Evolutionary conservation across 257 asterid genomes (phyloP).

Genomic region (Linaria vulgaris): DNA sequence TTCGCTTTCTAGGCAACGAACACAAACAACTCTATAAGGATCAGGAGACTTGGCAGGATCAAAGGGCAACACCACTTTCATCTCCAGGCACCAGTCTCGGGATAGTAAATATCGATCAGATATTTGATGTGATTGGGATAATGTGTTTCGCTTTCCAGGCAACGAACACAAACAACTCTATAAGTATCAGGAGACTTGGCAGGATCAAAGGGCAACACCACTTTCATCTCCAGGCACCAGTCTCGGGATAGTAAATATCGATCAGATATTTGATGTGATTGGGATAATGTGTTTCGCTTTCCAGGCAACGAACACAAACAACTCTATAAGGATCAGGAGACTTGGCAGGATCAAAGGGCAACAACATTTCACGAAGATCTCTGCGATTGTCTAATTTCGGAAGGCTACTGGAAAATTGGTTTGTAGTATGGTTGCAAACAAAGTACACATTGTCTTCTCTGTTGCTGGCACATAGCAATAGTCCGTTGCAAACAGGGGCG

Average conservation of each 20-base stretch:
- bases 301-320: constrained; percentile 1
- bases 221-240: constrained; percentile 26
- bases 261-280: neutral
- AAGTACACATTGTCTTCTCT: neutral
- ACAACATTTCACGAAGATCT: neutral
- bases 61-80: constrained; percentile 27
- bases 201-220: constrained; percentile 38
- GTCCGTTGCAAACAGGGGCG: too few species aligned
- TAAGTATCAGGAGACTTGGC: constrained; percentile 24
- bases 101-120: constrained; percentile 28
- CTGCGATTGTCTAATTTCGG: neutral
- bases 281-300: too few species aligned
- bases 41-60: constrained; percentile 32
- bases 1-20: neutral
- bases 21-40: constrained; percentile 28
- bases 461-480: constrained; percentile 7
- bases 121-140: neutral
- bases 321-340: constrained; percentile 30
- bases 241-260: constrained; percentile 28
- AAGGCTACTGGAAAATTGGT: neutral
- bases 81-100: constrained; percentile 29
- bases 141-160: neutral
- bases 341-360: constrained; percentile 36
- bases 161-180: constrained; percentile 23
- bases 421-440: constrained; percentile 21